Base-by-base conservation (phyloP, 2,329 filamentous ascomycete genomes). In the Verticillium albo-atrum region DNA sequence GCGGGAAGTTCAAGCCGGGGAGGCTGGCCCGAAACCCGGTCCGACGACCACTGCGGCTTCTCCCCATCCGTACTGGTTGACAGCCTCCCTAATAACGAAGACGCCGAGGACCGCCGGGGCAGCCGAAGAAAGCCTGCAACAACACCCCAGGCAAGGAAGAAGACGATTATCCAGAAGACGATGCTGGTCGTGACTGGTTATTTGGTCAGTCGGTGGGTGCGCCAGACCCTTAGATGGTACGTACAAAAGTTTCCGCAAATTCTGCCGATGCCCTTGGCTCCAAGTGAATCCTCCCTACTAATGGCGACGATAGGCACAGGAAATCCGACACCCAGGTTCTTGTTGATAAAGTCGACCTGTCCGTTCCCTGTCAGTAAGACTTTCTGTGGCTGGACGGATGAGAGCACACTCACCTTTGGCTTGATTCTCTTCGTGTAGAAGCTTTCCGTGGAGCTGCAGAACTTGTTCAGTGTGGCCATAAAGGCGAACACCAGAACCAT, bases 311-410 rank as follows among this genome's bases (percentile, higher is more conserved):
- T 74, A 0, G 81, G 81, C 2, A 82, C 73, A 0, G 78, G 76
- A 63, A 83, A 83, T 3, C 78, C 81, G 6, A 82, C 66, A 0
- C 80, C 80, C 63, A 83, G 75, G 65, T 83, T 78, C 3, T 74
- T 68, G 62, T 83, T 83, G 57, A 83, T 73, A 10, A 82, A 74
- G 54, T 82, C 75, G 25, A 81, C 72, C 79, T 83, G 55, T 2
- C 4, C 2, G n/a, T 25, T 59, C 66, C 4, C n/a, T 10, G 30
- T 53, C 3, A 62, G 56, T 27, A 17, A n/a, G 20, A 7, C 10
- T 20, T 7, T 23, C 20, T 50, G 14, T 4, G 7, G 30, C 9
- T 6, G n/a, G 17, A 42, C 15, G 6, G 3, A 17, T 26, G 14
- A 15, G 42, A 10, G 3, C 20, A 20, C 20, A 28, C 61, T 37